Percentiles rank a stretch among this genome's conserved stretches.
Conservation (phyloP, 2,329 filamentous ascomycete genomes). For the Neopestalotiopsis sp. region DNA sequence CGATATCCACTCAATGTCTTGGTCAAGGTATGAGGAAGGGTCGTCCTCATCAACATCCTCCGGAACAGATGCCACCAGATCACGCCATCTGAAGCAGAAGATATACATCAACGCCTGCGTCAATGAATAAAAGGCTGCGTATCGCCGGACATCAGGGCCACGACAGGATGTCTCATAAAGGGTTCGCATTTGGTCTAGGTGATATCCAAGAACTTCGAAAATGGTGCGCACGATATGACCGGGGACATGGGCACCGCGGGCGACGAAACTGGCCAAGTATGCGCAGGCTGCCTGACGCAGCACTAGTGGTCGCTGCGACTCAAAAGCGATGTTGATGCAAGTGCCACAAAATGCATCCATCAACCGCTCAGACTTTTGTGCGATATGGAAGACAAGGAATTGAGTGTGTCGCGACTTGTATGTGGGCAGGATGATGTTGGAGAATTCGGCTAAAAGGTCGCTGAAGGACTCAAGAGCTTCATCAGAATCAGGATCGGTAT, state of each 20-base stretch:
- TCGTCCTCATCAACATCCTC: conserved; percentile 68
- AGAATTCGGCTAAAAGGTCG: conserved; percentile 83
- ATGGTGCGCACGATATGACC: conserved; percentile 79
- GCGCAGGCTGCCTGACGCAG: conserved; percentile 84
- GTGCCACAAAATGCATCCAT: conserved; percentile 83
- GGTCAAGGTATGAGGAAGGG: conserved; percentile 62
- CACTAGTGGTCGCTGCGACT: conserved; percentile 72
- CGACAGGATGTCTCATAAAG: conserved; percentile 76
- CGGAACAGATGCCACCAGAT: conserved; percentile 71
- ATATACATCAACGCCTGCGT: conserved; percentile 92
- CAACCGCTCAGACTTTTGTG: conserved; percentile 78
- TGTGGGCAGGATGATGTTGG: conserved; percentile 85
- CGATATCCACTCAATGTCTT: conserved; percentile 79
- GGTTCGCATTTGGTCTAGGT: conserved; percentile 76
- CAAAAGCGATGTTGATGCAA: conserved; percentile 74
- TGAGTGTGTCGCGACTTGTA: conserved; percentile 93
- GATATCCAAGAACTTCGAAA: conserved; percentile 77
- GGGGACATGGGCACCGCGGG: conserved; percentile 83
- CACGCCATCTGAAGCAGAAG: conserved; percentile 97
- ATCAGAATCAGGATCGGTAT: conserved; percentile 70
- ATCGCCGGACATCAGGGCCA: conserved; percentile 84
- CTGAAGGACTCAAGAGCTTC: conserved; percentile 76
- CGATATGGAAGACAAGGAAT: conserved; percentile 95
- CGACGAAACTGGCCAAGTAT: conserved; percentile 93
- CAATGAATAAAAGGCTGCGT: conserved; percentile 83